A percentile compares a stretch with the other conserved stretches of the same genome.
phyloP scores from a whole-genome alignment of 164 flowering plant genomes.

The Sextonia rubra region DNA sequence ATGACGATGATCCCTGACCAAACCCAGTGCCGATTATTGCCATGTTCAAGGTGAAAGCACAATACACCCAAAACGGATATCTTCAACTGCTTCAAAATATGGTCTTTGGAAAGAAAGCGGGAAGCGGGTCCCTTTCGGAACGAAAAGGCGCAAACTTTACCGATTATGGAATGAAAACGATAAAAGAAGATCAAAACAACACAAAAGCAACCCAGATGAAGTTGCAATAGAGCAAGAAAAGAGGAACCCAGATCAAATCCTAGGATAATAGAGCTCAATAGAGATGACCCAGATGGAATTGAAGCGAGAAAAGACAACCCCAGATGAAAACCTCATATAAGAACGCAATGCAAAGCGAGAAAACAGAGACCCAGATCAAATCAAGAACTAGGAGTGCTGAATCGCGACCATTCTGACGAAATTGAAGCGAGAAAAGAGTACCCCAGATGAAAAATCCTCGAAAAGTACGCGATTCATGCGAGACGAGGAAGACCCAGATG shows the following conservation, averaged over 20 bases:
- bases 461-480: not conserved
- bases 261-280: not conserved
- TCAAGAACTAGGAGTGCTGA: not conserved
- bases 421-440: not conserved
- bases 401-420: not conserved
- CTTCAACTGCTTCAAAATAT: not conserved
- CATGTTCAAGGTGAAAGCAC: not conserved
- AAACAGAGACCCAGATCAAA: not conserved
- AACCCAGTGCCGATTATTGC: conserved; percentile 5
- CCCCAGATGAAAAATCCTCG: not conserved
- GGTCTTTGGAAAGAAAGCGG: too few species aligned
- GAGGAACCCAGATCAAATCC: not conserved
- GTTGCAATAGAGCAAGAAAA: not conserved
- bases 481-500: too few species aligned
- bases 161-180: too few species aligned
- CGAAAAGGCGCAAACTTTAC: too few species aligned
- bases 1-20: conserved; percentile 4
- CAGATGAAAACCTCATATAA: too few species aligned
- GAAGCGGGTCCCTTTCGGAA: too few species aligned
- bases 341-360: not conserved
- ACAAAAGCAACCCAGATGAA: not conserved
- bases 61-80: not conserved
- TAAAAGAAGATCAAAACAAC: not conserved
- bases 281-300: not conserved
- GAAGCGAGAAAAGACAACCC: not conserved